Percentiles rank a stretch among this genome's conserved stretches.
phyloP scores from a whole-genome alignment of 768 basidiomycete genomes.

The Crepidotus variabilis region DNA sequence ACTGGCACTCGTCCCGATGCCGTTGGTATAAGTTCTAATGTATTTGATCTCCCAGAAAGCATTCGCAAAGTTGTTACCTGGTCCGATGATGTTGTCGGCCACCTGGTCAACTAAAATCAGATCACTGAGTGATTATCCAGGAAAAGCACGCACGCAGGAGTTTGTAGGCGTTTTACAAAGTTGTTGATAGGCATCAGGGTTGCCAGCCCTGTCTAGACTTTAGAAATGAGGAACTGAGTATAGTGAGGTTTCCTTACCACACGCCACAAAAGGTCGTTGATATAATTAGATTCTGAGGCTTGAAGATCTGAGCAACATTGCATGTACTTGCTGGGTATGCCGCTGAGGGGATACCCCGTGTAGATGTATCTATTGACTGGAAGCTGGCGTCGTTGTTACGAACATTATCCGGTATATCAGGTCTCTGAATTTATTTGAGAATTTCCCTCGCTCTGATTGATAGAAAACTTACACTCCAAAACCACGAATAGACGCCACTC shows the following conservation, averaged over 20 bases:
- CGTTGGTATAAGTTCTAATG: slow-evolving; percentile 50
- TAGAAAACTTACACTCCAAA: slow-evolving; percentile 37
- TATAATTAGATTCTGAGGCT: slow-evolving; percentile 62
- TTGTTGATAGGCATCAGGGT: not conserved
- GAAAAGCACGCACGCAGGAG: slow-evolving; percentile 1
- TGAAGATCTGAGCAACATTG: slow-evolving; percentile 49
- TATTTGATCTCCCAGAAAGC: slow-evolving; percentile 60
- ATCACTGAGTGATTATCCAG: no score
- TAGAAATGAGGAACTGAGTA: no score
- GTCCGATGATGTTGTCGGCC: slow-evolving; percentile 42
- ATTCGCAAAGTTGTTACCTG: slow-evolving; percentile 41
- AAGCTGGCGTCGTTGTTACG: slow-evolving; percentile 29
- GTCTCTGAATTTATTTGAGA: slow-evolving; percentile 27
- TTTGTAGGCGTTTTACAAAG: slow-evolving; percentile 5
- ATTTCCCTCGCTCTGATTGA: no score
- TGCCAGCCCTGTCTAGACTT: not conserved
- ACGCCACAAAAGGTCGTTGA: slow-evolving; percentile 64
- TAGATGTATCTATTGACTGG: slow-evolving; percentile 32
- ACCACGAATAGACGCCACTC: slow-evolving; percentile 38
- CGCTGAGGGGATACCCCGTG: slow-evolving; percentile 59
- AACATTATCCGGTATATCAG: slow-evolving; percentile 38
- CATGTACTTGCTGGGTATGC: slow-evolving; percentile 58
- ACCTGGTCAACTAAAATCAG: not conserved
- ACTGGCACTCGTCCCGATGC: slow-evolving; percentile 5
- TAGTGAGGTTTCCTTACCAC: slow-evolving; percentile 11